Base-by-base conservation (phyloP, 805 yeast genomes). In the Torulaspora microellipsoides region DNA sequence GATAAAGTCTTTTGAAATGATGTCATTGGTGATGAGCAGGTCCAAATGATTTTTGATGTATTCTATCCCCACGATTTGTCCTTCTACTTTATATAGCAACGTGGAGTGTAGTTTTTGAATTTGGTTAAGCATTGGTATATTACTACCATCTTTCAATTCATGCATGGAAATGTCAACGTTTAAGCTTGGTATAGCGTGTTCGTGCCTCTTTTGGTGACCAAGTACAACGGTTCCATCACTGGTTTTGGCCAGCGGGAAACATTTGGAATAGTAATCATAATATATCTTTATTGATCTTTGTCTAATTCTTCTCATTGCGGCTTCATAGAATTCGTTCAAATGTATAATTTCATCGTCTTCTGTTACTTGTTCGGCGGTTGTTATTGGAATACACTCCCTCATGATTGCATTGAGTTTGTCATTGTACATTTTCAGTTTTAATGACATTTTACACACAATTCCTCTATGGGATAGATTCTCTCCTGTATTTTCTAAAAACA, bases 401-500 rank as follows among this genome's bases (percentile, higher is more conserved):
- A 47, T 45, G 17, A 60, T 51, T 2, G 59, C 51, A 34, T 56
- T 55, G 30, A 60, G 34, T 41, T 45, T 53, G 29, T 49, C 54
- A 9, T 47, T 39, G 36, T 39, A 60, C 0, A 55, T 23, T 29
- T 52, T 45, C 9, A 45, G 43, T 32, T 56, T 59, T 3, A 59
- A 29, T 7, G 47, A 37, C 32, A 62, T 15, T 30, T 51, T 46
- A 43, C 62, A 57, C 2, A 62, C 47, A 9, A 62, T 58, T 25
- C 65, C 63, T 12, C 43, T 40, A 13, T 46, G 47, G 1, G 64
- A 49, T 11, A 59, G 33, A 43, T 59, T 62, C 11, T 43, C 54
- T 8, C 48, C 49, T 13, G 42, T 36, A 31, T 37, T 37, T 17
- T 13, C 30, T 31, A 23, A 42, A 31, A 23, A 25, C 52, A 48